Base-by-base conservation (phyloP, 257 asterid species). In the Gynochthodes officinalis region DNA sequence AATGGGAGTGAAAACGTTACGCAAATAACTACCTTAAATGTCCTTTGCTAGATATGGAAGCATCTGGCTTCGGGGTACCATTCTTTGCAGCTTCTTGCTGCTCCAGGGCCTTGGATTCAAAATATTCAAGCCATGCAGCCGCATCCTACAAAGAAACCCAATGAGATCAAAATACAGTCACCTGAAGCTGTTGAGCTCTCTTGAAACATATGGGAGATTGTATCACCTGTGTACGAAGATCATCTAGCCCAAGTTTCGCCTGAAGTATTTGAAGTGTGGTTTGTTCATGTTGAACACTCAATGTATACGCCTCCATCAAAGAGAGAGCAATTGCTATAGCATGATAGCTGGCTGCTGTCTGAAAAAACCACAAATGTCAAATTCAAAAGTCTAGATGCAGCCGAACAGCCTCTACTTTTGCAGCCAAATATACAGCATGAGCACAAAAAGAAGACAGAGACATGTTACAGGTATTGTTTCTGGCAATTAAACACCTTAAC, bases 41-140 rank as follows among this genome's bases (percentile, higher is more conserved):
- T 66, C 97, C 97, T 81, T 90, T 88, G 87, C 97, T 90, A 62
- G 97, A 85, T 69, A 90, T 90, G 72, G 97, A 90, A 53, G 97
- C 97, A 74, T 90, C 97, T 14, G 91, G 96, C 73, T 88, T 90
- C 23, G 95, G 96, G 32, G 95, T 85, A 71, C 97, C 95, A 71
- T 88, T 88, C 35, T 93, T 89, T 15, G 91, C 91, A 57, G 97
- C 93, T 87, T 88, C 97, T 81, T 90, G 97, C 82, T 90, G 97
- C 83, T 90, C 97, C 81, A 88, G 78, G 62, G 96, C 95, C 80
- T 88, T 90, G 61, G 96, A 90, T 80, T 90, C 96, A 7, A 90
- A 90, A 77, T 90, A 90, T 73, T 90, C 96, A 54, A 90, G 90
- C 96, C 96, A 90, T 69, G 96, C 96, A 69, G 96, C 93, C 32